Conservation (phyloP, 2,329 filamentous ascomycete species). For the Claviceps sp. region DNA sequence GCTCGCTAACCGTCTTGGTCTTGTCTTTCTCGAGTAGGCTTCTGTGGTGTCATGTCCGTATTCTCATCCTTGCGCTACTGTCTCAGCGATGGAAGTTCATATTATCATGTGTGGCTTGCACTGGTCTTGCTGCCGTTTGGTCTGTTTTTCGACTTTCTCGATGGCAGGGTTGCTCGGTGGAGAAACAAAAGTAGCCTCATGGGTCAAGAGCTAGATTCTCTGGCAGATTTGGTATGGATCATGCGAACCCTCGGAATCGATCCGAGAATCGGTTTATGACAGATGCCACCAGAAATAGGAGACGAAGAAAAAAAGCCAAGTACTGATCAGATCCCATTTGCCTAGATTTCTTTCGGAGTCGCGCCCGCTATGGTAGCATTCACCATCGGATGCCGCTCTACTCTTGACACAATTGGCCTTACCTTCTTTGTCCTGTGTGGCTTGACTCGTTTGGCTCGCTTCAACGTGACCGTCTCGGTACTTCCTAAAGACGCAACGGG, state of each 20-base stretch:
- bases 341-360: slow-evolving; percentile 90
- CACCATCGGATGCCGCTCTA: slow-evolving; percentile 73
- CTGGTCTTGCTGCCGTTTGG: slow-evolving; percentile 83
- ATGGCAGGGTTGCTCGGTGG: slow-evolving; percentile 93
- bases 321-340: slow-evolving; percentile 1
- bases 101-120: slow-evolving; percentile 65
- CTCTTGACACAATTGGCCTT: slow-evolving; percentile 66
- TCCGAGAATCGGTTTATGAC: neutral
- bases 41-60: slow-evolving; percentile 88
- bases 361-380: slow-evolving; percentile 81
- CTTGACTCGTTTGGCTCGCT: slow-evolving; percentile 82
- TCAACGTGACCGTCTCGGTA: slow-evolving; percentile 87
- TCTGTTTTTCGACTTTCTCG: slow-evolving; percentile 95
- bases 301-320: neutral
- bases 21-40: slow-evolving; percentile 32
- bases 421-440: slow-evolving; percentile 90
- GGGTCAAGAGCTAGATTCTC: slow-evolving; percentile 92
- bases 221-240: slow-evolving; percentile 72
- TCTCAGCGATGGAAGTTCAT: slow-evolving; percentile 53
- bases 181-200: slow-evolving; percentile 93
- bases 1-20: neutral
- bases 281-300: neutral
- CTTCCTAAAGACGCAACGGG: slow-evolving; percentile 85
- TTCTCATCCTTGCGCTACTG: slow-evolving; percentile 93
- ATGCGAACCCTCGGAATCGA: neutral